Conservation (phyloP, 2,329 filamentous ascomycete species). For the Lachnellula hyalina region DNA sequence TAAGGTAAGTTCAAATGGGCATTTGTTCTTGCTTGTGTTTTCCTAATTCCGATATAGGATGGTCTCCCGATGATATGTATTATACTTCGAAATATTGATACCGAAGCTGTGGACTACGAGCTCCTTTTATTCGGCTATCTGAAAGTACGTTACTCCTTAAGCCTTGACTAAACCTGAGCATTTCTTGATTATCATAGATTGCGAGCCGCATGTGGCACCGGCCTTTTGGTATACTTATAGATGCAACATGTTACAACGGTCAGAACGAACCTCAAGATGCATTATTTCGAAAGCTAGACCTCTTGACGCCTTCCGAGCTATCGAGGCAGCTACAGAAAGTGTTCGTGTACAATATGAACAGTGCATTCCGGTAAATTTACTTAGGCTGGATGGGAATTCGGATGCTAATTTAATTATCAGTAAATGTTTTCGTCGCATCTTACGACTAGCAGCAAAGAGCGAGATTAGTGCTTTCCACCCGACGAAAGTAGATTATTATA, state of each 20-base stretch:
- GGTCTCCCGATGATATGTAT: conserved; percentile 64
- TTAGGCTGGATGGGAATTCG: conserved; percentile 48
- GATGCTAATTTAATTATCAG: conserved; percentile 33
- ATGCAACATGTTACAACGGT: conserved; percentile 66
- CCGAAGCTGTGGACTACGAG: conserved; percentile 60
- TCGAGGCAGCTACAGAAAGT: conserved; percentile 53
- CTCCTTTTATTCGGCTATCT: conserved; percentile 63
- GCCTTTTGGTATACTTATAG: conserved; percentile 61
- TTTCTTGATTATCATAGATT: conserved; percentile 41
- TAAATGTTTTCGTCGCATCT: conserved; percentile 60
- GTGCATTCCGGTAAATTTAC: conserved; percentile 59
- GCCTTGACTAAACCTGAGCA: not conserved
- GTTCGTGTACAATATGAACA: conserved; percentile 72
- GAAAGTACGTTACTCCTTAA: conserved; percentile 42
- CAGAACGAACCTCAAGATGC: conserved; percentile 61
- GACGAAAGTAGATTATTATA: conserved; percentile 59
- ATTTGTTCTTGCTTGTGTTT: not conserved
- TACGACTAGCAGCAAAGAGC: conserved; percentile 57
- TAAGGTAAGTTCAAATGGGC: conserved; percentile 40
- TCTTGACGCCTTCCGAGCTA: conserved; percentile 57
- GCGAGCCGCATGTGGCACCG: conserved; percentile 66
- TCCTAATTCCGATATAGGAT: conserved; percentile 40
- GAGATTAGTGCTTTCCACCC: conserved; percentile 58
- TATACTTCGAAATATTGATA: conserved; percentile 62
- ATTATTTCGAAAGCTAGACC: conserved; percentile 57